Base-by-base conservation (phyloP, 2,329 filamentous ascomycete genomes). In the Arthrocladium fulminans region DNA sequence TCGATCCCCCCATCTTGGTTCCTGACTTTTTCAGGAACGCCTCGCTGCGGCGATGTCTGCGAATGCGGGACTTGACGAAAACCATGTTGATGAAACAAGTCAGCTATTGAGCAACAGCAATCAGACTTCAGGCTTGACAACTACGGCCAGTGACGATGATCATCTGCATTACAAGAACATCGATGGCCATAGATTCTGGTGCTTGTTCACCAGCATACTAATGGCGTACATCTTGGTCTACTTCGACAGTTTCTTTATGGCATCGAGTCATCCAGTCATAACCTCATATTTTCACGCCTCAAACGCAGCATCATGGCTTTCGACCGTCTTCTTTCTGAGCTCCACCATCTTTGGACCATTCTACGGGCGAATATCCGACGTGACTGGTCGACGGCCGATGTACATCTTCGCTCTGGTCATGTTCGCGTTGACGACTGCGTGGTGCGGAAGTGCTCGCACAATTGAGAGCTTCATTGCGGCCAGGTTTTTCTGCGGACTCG, bases 191-290 rank as follows among this genome's bases (percentile, higher is more conserved):
- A 61, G 67, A 40, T 85, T 86, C 66, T 81, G 79, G 75, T 60
- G 78, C 51, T 76, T 84, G 49, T 85, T 84, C 59, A 55, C 66
- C 3, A 75, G 75, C 45, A 70, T 84, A 41, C 63, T 83, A 52
- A 59, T 74, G 13, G 71, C 72, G 2, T 77, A 78, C 58, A 76
- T 83, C 54, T 62, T 71, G 46, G 67, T 63, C 6, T 79, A 73
- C 61, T 89, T 90, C 59, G 86, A 90, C 68, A 76, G 77, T 10
- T 89, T 85, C 3, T 76, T 90, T 55, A 88, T 89, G 84, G 84
- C 84, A 3, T 87, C 84, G 2, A 83, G 77, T 35, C 85, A 90
- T 63, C 85, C 85, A 0, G 83, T 86, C 48, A 88, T 89, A 51
- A 88, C 85, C 0, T 88, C 84, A 0, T 80, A 88, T 63, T 90